Conservation (phyloP, 345 rosid species). For the Aethionema arabicum region DNA sequence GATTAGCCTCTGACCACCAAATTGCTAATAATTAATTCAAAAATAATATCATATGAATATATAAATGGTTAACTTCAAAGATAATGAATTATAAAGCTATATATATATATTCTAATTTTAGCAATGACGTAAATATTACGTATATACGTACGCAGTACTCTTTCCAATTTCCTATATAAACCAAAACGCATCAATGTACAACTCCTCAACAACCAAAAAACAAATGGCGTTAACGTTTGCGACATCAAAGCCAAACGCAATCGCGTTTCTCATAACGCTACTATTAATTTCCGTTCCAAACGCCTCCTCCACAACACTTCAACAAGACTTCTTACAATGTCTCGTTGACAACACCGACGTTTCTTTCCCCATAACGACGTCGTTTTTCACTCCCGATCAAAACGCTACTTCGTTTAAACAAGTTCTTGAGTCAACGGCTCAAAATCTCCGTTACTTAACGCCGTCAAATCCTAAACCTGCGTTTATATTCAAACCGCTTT, state of each 20-base stretch:
- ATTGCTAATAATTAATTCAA: no score
- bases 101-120: no score
- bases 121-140: slow-evolving; percentile 33
- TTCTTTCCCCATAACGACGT: slow-evolving; percentile 36
- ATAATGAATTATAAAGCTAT: no score
- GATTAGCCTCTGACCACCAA: no score
- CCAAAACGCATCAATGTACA: slow-evolving; percentile 18
- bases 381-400: slow-evolving; percentile 41
- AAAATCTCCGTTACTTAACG: slow-evolving; percentile 51
- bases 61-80: no score
- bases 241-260: slow-evolving; percentile 13
- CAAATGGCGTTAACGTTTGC: slow-evolving; percentile 29
- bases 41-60: no score
- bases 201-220: slow-evolving; percentile 22
- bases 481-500: slow-evolving; percentile 55
- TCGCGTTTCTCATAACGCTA: slow-evolving; percentile 27
- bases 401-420: slow-evolving; percentile 46
- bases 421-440: slow-evolving; percentile 48
- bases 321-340: slow-evolving; percentile 50
- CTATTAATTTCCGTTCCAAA: slow-evolving; percentile 22
- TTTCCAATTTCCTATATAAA: slow-evolving; percentile 23
- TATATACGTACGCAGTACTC: slow-evolving; percentile 29
- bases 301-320: slow-evolving; percentile 30
- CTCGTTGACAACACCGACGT: slow-evolving; percentile 44
- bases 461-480: slow-evolving; percentile 59